These are phyloP conservation scores for Quercus lobata DNA, from an alignment of 331 rosid genomes.

Conservation along the genomic window DNA sequence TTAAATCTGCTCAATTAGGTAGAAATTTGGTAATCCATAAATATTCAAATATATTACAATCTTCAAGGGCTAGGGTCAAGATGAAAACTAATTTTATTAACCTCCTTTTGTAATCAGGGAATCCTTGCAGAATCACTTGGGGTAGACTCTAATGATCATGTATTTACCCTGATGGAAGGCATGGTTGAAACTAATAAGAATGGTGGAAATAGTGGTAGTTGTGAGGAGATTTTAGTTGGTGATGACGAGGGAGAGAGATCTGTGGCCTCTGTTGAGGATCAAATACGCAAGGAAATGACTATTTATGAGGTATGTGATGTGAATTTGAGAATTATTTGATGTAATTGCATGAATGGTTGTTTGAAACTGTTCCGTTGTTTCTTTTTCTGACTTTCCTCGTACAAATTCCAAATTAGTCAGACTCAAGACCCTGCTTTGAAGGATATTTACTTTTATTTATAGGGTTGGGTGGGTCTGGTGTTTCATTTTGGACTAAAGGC, in stretches of 20 bases:
- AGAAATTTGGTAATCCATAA: background rate
- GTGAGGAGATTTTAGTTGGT: conserved; percentile 69
- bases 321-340: background rate
- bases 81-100: conserved; percentile 7
- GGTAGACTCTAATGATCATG: conserved; percentile 50
- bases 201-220: conserved; percentile 43
- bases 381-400: background rate
- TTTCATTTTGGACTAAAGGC: background rate
- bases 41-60: background rate
- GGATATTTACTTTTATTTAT: background rate
- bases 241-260: conserved; percentile 89
- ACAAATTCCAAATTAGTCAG: background rate
- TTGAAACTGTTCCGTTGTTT: background rate
- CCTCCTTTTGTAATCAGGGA: conserved; percentile 47
- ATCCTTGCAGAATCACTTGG: conserved; percentile 59
- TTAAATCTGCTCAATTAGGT: background rate
- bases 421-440: background rate
- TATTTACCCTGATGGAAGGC: conserved; percentile 61
- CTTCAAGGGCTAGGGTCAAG: background rate
- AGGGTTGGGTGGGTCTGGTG: background rate
- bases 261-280: conserved; percentile 82
- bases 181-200: conserved; percentile 58
- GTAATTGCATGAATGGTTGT: background rate
- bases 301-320: conserved; percentile 70
- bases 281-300: conserved; percentile 79